Evolutionary conservation across 768 basidiomycete species (phyloP).

Genomic region (Harrya chromipes): DNA sequence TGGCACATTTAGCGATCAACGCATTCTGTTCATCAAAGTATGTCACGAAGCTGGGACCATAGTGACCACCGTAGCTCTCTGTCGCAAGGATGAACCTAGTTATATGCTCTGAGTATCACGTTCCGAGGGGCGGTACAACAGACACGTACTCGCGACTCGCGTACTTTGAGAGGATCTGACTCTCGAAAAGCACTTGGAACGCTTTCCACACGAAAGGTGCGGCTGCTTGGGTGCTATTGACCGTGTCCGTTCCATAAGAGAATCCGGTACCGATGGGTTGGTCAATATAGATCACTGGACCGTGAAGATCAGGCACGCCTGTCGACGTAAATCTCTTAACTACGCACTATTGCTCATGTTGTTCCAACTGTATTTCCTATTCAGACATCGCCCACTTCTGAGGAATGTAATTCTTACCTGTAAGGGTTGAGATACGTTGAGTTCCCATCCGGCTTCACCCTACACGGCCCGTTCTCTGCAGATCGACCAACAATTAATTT

Average conservation of each 20-base stretch:
- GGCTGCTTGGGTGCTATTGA: constrained; percentile 49
- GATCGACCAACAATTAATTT: neutral
- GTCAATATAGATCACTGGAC: constrained; percentile 64
- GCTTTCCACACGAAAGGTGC: constrained; percentile 61
- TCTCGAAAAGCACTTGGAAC: constrained; percentile 63
- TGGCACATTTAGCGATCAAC: constrained; percentile 40
- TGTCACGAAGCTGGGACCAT: constrained; percentile 60
- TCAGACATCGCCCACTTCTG: neutral
- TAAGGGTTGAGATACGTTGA: constrained; percentile 57
- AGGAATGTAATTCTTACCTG: constrained; percentile 37
- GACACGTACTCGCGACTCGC: constrained; percentile 48
- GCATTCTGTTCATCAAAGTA: constrained; percentile 63
- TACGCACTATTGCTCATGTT: constrained; percentile 59
- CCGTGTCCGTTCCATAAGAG: constrained; percentile 53
- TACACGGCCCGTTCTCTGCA: constrained; percentile 62
- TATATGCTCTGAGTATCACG: neutral
- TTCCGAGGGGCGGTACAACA: neutral
- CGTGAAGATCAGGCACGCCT: neutral
- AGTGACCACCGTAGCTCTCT: constrained; percentile 69
- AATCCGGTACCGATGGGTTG: constrained; percentile 68
- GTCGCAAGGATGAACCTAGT: constrained; percentile 59
- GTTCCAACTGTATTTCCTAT: constrained; percentile 52
- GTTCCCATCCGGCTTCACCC: constrained; percentile 50
- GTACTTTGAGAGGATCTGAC: constrained; percentile 47
- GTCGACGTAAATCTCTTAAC: neutral